Conservation (phyloP, 495 filamentous ascomycete genomes). For the Friedmanniomyces endolithicus region DNA sequence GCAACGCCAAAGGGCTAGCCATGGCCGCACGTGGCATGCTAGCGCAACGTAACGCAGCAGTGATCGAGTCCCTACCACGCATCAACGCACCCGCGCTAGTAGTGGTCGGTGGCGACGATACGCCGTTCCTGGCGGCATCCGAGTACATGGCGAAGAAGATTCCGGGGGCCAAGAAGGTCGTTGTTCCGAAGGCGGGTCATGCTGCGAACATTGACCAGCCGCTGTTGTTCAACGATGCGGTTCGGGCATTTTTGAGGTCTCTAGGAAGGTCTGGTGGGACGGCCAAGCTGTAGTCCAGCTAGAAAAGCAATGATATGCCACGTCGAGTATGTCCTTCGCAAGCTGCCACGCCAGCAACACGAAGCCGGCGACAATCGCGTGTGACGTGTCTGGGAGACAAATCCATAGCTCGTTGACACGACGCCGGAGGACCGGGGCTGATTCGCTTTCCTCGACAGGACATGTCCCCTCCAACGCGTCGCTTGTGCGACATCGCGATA, state of each 20-base stretch:
- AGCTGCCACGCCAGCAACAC: neutral
- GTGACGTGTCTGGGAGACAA: neutral
- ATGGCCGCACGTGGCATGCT: conserved; percentile 20
- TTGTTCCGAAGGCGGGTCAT: conserved; percentile 18
- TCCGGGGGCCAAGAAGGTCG: conserved; percentile 16
- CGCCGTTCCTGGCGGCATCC: conserved; percentile 12
- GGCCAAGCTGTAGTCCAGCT: neutral
- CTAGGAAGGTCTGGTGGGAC: neutral
- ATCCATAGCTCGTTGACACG: no score
- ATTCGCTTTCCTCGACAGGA: no score
- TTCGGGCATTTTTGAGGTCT: conserved; percentile 11
- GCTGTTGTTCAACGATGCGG: conserved; percentile 10
- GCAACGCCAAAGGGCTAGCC: conserved; percentile 15
- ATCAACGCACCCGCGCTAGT: conserved; percentile 17
- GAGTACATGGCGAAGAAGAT: conserved; percentile 23
- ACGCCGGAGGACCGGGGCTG: no score
- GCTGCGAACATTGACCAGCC: conserved; percentile 21
- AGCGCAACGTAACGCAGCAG: conserved; percentile 11
- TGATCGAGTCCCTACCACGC: conserved; percentile 16
- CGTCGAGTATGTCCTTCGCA: neutral
- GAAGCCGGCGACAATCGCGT: no score
- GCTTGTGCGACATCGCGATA: no score
- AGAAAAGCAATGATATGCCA: no score
- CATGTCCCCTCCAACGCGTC: no score
- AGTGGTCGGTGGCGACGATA: conserved; percentile 19